A percentile compares a stretch with the other conserved stretches of the same genome.
Evolutionary conservation across 768 basidiomycete genomes (phyloP).

Genomic region (Trametes punicea): DNA sequence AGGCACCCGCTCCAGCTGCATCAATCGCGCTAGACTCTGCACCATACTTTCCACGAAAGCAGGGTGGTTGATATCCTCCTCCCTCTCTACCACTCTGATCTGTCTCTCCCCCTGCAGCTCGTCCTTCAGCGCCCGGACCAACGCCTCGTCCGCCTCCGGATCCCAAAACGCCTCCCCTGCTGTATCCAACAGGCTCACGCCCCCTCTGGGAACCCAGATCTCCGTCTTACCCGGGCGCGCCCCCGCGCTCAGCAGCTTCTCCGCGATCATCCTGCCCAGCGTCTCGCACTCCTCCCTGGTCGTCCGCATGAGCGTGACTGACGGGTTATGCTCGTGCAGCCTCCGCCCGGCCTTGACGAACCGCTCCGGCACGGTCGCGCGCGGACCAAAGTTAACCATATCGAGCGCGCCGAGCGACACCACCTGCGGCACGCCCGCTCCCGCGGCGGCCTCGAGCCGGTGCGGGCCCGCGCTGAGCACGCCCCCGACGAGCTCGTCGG

Average conservation of each 20-base stretch:
- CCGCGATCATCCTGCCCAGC: conserved; percentile 13
- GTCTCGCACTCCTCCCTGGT: conserved; percentile 14
- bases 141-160: conserved; percentile 15
- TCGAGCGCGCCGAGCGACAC: conserved; percentile 24
- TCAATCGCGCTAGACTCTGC: conserved; percentile 9
- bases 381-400: conserved; percentile 24
- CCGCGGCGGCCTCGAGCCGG: conserved; percentile 19
- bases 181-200: conserved; percentile 14
- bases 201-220: conserved; percentile 18
- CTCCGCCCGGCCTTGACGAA: conserved; percentile 4
- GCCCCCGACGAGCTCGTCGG: conserved; percentile 22
- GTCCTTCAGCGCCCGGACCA: conserved; percentile 5
- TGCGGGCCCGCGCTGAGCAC: conserved; percentile 21
- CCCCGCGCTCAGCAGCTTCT: conserved; percentile 11
- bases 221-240: conserved; percentile 3
- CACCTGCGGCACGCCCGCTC: conserved; percentile 19
- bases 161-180: conserved; percentile 12
- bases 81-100: conserved; percentile 10
- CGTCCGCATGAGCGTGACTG: conserved; percentile 22
- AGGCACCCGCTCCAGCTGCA: neutral
- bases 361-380: conserved; percentile 17
- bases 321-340: conserved; percentile 17
- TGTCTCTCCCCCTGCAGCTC: neutral
- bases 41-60: conserved; percentile 17
- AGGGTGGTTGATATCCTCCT: conserved; percentile 15